These are phyloP conservation scores for Calonectria hawksworthii DNA, from an alignment of 2,329 filamentous ascomycete genomes.

Conservation along the genomic window DNA sequence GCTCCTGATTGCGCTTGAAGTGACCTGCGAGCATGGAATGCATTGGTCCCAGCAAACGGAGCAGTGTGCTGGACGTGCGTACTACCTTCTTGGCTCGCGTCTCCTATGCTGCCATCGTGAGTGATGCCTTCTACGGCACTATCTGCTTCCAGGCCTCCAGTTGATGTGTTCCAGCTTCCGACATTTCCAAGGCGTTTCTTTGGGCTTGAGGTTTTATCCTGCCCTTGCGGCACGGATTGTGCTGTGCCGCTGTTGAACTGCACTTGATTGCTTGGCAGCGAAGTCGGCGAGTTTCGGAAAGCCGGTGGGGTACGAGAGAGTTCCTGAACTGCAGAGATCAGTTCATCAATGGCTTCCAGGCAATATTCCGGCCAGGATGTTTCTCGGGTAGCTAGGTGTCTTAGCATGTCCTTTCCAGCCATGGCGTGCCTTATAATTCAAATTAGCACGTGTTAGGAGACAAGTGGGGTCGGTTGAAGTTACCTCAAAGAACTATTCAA, in stretches of 20 bases:
- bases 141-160: background rate
- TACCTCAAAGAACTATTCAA: constrained; percentile 56
- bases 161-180: background rate
- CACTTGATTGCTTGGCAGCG: background rate
- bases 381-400: constrained; percentile 46
- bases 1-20: background rate
- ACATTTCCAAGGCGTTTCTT: constrained; percentile 23
- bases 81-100: background rate
- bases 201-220: background rate
- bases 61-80: background rate
- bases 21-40: background rate
- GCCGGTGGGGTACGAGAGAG: constrained; percentile 31
- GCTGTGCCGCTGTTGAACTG: background rate
- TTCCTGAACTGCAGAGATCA: constrained; percentile 48
- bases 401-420: constrained; percentile 46
- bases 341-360: constrained; percentile 49
- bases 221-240: background rate
- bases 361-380: constrained; percentile 53
- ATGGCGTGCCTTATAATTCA: constrained; percentile 42
- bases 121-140: background rate
- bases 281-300: constrained; percentile 29
- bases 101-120: background rate
- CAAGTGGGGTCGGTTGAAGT: background rate
- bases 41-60: background rate
- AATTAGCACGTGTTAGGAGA: background rate